Evolutionary conservation across 495 filamentous ascomycete species (phyloP), one percentile per base, ranked within the genome.

Genomic region (Trichoderma orchidacearum): DNA sequence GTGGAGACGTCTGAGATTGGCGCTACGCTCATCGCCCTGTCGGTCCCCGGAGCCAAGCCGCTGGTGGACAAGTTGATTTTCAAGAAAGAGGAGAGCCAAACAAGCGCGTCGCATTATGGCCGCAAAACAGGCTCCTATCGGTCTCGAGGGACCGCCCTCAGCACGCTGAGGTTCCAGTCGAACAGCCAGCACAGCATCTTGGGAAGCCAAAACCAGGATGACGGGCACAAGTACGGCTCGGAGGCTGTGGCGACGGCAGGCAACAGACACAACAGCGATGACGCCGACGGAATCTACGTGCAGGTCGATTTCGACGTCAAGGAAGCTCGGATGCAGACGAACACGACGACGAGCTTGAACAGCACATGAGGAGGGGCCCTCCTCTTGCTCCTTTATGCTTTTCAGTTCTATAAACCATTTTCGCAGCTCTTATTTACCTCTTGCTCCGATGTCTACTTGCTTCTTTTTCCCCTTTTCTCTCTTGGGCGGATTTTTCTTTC

Each of bases 1-100:
- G 62, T 76, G 50, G 73, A 76, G 54, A 70, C 66, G 31, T 65
- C 72, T 21, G 74, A 76, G 41, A 67, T 76, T 13, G 73, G 71
- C 12, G 60, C 66, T 11, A 75, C 74, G 1, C 55, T 76, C 3
- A 68, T 75, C 31, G 72, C 74, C 3, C 65, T 76, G 21, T 76
- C 74, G 0, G 65, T 75, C 3, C 74, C 74, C 9, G 74, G 72
- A 17, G 59, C 75, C 38, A 74, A 74, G 51, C 70, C 71, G 8
- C 57, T 75, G 30, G 72, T 73, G 31, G 69, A 70, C 48, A 53
- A 58, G 38, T 53, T 51, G 17, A 21, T 61, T 30, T n/a, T 30
- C 25, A 23, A 56, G 15, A 60, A 32, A 50, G 51, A 29, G 12
- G 17, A 25, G 23, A 35, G 27, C 29, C 41, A 32, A 27, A 32